Evolutionary conservation across 805 yeast genomes (phyloP), one percentile per base, ranked within the genome.

Genomic region (Kuraishia capsulata): DNA sequence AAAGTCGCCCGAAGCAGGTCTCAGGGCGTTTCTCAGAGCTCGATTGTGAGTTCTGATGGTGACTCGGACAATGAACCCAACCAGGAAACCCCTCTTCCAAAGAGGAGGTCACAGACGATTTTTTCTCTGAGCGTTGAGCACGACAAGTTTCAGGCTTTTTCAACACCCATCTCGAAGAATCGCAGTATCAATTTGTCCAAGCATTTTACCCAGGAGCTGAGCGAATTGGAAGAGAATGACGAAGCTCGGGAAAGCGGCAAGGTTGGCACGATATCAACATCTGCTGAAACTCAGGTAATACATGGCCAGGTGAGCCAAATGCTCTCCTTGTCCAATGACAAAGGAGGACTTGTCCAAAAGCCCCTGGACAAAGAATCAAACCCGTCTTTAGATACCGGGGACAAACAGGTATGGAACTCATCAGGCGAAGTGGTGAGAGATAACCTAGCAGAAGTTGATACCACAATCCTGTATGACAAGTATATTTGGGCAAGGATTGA

Each of bases 211-310:
- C 56, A 54, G 32, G 57, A 54, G 1, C 24, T 54, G 2, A 49
- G 56, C 3, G 57, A 54, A 29, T 44, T 53, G 30, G 57, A 53
- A 29, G 56, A 53, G 34, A 52, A 49, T 11, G 29, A 21, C 11
- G 26, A n/a, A 9, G 5, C 18, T 29, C 4, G 32, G 18, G 10
- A 11, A 4, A 13, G 10, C 16, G 18, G 10, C 32, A 18, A 29
- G 32, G 32, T 8, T 17, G 23, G 6, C 23, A 18, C 23, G 18
- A 4, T 31, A 13, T 18, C 23, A 5, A 23, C 23, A 19, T 4
- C n/a, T 4, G 19, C 19, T n/a, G 33, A 31, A 10, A 31, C 23
- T n/a, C 34, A 31, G n/a, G 19, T 14, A 16, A 31, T 31, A 18
- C 34, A 31, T 3, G 13, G 20, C 9, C 3, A 13, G 13, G 11